phyloP scores from a whole-genome alignment of 2,329 filamentous ascomycete genomes.

The Fusarium nygamai region DNA sequence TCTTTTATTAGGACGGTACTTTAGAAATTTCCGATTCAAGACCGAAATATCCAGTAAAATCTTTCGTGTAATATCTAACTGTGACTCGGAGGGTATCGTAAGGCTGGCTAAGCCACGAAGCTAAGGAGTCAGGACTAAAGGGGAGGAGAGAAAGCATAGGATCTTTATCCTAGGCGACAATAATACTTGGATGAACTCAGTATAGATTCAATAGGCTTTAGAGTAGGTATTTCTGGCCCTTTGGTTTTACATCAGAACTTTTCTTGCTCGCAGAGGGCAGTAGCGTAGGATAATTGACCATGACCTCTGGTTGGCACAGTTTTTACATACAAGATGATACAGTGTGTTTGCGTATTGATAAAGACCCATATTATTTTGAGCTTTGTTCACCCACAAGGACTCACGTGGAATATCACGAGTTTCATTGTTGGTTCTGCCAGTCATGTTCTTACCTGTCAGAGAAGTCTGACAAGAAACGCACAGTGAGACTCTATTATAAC shows the following conservation, averaged over 20 bases:
- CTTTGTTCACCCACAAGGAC: background rate
- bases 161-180: background rate
- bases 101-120: background rate
- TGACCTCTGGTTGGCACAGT: background rate
- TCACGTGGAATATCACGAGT: background rate
- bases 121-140: background rate
- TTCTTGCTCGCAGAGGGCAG: background rate
- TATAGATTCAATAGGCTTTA: background rate
- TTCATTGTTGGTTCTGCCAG: background rate
- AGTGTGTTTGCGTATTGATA: no score
- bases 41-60: background rate
- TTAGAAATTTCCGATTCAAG: background rate
- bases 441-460: background rate
- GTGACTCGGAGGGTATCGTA: no score
- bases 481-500: rapidly evolving
- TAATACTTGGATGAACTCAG: background rate
- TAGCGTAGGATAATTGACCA: background rate
- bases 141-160: background rate
- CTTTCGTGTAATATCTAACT: no score
- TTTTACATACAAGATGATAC: background rate
- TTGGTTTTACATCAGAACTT: no score
- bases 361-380: background rate
- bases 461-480: background rate
- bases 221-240: background rate
- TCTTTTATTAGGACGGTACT: background rate